phyloP scores from a whole-genome alignment of 305 asterid species.

The Fraxinus platypoda region DNA sequence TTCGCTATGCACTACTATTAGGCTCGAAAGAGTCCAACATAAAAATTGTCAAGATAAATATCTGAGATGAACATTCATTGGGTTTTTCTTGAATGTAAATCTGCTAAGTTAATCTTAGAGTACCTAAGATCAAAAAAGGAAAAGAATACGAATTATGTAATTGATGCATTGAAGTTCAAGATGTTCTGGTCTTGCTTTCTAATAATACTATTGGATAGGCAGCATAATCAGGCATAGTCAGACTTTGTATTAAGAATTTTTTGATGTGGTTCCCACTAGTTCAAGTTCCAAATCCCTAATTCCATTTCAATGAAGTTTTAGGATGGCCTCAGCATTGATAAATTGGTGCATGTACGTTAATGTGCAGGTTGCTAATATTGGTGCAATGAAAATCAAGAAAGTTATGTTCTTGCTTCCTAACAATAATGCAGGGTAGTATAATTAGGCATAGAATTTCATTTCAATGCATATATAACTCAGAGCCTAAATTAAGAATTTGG shows the following conservation, averaged over 20 bases:
- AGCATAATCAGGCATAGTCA: neutral
- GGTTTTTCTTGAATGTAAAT: neutral
- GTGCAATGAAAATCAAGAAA: neutral
- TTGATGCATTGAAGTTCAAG: neutral
- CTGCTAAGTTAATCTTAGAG: neutral
- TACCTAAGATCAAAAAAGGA: neutral
- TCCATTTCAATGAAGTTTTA: neutral
- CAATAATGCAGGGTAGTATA: neutral
- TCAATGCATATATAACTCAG: neutral
- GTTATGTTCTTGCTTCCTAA: neutral
- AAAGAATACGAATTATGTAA: neutral
- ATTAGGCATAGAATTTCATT: neutral
- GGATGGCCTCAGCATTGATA: neutral
- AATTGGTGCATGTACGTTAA: neutral
- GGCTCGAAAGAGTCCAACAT: neutral
- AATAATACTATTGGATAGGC: neutral
- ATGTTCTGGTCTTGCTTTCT: neutral
- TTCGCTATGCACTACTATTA: neutral
- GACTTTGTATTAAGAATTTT: neutral
- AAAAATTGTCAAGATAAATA: neutral
- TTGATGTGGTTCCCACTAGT: neutral
- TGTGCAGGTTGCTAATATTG: slow-evolving; percentile 12
- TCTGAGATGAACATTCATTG: neutral
- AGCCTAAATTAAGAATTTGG: neutral
- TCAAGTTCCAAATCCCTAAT: neutral